Evolutionary conservation across 2,329 filamentous ascomycete genomes (phyloP).

Genomic region (Talaromyces piceae): DNA sequence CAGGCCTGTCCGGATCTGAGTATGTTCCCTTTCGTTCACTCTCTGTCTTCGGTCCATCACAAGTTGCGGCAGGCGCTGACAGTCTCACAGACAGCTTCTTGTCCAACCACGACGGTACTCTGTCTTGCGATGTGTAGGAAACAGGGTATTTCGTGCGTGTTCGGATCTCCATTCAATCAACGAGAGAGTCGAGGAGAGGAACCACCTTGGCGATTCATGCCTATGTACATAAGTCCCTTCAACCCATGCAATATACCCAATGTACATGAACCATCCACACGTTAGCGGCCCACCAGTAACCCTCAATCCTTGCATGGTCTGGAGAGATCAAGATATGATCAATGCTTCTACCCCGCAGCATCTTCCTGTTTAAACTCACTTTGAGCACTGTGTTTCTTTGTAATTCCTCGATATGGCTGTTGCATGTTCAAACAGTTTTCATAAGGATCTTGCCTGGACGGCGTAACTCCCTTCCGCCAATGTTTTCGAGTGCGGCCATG

Average conservation of each 20-base stretch:
- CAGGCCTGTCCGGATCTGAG: neutral
- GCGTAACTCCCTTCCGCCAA: conserved; percentile 24
- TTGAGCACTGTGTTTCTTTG: no score
- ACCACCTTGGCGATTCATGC: neutral
- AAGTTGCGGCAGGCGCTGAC: neutral
- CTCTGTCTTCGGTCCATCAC: neutral
- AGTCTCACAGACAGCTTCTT: neutral
- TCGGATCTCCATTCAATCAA: neutral
- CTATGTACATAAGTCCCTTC: neutral
- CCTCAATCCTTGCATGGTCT: no score
- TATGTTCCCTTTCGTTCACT: neutral
- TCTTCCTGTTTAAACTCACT: no score
- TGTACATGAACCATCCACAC: no score
- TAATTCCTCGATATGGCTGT: no score
- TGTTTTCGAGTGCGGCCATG: conserved; percentile 25
- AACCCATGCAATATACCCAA: neutral
- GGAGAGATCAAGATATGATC: no score
- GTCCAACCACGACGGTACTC: neutral
- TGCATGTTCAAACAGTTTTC: conserved; percentile 25
- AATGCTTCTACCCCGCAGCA: no score
- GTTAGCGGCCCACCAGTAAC: no score
- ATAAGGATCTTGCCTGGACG: conserved; percentile 31
- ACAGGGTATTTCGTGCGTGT: neutral
- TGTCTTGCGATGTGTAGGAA: neutral
- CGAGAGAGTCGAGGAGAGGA: neutral